Percentiles rank a stretch among this genome's conserved stretches.
Evolutionary conservation across 179 eudicot species (phyloP).

Genomic region (Amaranthus tricolor): DNA sequence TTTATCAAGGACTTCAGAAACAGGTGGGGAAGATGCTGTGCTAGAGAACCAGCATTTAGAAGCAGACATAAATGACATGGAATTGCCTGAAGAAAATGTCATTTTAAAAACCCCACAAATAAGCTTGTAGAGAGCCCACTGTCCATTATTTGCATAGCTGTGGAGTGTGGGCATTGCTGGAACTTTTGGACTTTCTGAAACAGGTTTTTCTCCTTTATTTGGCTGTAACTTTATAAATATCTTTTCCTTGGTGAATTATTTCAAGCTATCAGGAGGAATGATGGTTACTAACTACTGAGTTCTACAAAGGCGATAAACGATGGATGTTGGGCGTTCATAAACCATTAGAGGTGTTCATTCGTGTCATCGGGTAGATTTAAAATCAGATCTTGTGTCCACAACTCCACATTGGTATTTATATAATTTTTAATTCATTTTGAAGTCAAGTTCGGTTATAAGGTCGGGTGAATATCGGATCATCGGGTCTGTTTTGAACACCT

Average conservation of each 20-base stretch:
- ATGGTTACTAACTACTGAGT: background rate
- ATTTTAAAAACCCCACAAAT: conserved; percentile 27
- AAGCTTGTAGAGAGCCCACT: conserved; percentile 45
- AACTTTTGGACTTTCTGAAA: conserved; percentile 6
- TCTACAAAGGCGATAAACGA: background rate
- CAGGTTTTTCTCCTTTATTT: conserved; percentile 13
- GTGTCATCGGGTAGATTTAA: too few species aligned
- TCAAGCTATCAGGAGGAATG: conserved; percentile 16
- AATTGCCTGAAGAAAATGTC: conserved; percentile 28
- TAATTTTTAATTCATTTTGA: too few species aligned
- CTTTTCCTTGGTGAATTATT: conserved; percentile 9
- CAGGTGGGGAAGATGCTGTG: conserved; percentile 28
- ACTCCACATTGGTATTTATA: too few species aligned
- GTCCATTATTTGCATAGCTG: conserved; percentile 35
- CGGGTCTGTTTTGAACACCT: too few species aligned
- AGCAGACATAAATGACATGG: conserved; percentile 26
- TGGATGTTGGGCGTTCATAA: background rate
- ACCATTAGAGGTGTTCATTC: background rate
- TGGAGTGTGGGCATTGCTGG: background rate
- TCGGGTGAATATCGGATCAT: too few species aligned
- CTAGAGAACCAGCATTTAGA: conserved; percentile 33
- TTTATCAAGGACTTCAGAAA: conserved; percentile 34
- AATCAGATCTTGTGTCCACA: too few species aligned
- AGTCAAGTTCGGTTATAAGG: too few species aligned
- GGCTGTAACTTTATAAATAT: conserved; percentile 32